Base-by-base conservation (phyloP, 1,284 basidiomycete genomes). In the Cryptococcus hybrid region DNA sequence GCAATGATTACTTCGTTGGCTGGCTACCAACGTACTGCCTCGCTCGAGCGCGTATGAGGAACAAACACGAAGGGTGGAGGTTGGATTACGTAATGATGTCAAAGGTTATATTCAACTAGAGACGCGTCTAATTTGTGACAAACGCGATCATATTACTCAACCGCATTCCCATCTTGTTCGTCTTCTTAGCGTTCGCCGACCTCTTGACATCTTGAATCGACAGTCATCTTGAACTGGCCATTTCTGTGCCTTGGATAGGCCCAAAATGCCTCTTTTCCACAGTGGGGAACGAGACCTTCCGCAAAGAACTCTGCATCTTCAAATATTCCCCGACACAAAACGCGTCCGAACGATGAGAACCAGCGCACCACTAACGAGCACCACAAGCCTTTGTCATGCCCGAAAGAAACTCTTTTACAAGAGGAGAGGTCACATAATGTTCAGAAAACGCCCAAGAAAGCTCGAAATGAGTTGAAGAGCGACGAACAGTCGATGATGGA, bases 401-500 rank as follows among this genome's bases (percentile, higher is more conserved):
- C 40, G 40, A 11, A 11, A 42, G 40, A 11, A 12, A 12, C 40
- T 42, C 11, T 42, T 42, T 11, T 15, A 15, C 40, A 42, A 12
- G 12, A 11, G 3, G 3, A 42, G 4, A 42, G 5, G 11, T 3
- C 3, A 11, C 11, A 42, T 15, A 6, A 42, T 42, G 40, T 11
- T 12, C 11, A 3, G 12, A 42, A 15, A 42, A 15, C 40, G 40
- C 12, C 11, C 39, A 37, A 51, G 45, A 8, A 13, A 2, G 3
- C 47, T 15, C 9, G 52, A 36, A 48, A 48, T 12, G 48, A 38
- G n/a, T 42, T 44, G 39, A 54, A 54, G n/a, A 59, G 64, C 18
- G 67, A 70, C 44, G 76, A 77, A 52, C 65, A 75, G 47, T 69
- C 68, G n/a, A 53, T 78, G 55, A 70, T 78, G 71, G 71, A 71